These are phyloP conservation scores for Botryosphaeria dothidea DNA, from an alignment of 2,329 filamentous ascomycete genomes.

Conservation along the genomic window DNA sequence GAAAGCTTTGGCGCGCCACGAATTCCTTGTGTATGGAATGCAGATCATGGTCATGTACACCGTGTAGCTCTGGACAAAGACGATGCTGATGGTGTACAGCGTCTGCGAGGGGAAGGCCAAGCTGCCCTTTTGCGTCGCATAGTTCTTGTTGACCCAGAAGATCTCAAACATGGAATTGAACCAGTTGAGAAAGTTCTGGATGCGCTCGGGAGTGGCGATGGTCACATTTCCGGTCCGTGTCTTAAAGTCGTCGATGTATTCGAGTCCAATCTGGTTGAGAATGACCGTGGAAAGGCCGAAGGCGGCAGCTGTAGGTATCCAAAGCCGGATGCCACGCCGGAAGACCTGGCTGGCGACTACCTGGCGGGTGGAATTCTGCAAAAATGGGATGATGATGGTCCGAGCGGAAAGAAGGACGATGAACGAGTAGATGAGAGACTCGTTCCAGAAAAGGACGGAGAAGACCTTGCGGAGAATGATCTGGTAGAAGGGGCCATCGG, in stretches of 20 bases:
- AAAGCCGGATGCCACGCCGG: slow-evolving; percentile 44
- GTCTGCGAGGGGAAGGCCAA: slow-evolving; percentile 47
- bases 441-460: slow-evolving; percentile 49
- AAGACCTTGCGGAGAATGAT: slow-evolving; percentile 46
- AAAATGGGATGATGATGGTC: slow-evolving; percentile 45
- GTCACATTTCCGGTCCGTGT: slow-evolving; percentile 38
- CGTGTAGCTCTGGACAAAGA: slow-evolving; percentile 50
- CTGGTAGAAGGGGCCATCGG: slow-evolving; percentile 42
- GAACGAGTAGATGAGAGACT: slow-evolving; percentile 47
- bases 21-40: slow-evolving; percentile 44
- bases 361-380: slow-evolving; percentile 36
- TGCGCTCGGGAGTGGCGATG: slow-evolving; percentile 34
- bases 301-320: slow-evolving; percentile 42
- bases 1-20: slow-evolving; percentile 44
- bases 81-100: slow-evolving; percentile 47
- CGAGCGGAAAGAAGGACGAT: slow-evolving; percentile 50
- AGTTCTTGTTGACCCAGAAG: slow-evolving; percentile 47
- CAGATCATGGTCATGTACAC: slow-evolving; percentile 52
- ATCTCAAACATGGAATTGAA: slow-evolving; percentile 51
- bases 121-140: slow-evolving; percentile 42
- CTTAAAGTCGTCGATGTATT: slow-evolving; percentile 43
- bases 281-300: slow-evolving; percentile 42
- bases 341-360: slow-evolving; percentile 44
- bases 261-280: slow-evolving; percentile 33
- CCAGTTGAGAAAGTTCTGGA: slow-evolving; percentile 43